Evolutionary conservation across 2,329 filamentous ascomycete species (phyloP), one percentile per base, ranked within the genome.

Genomic region (Xylogone sp.): DNA sequence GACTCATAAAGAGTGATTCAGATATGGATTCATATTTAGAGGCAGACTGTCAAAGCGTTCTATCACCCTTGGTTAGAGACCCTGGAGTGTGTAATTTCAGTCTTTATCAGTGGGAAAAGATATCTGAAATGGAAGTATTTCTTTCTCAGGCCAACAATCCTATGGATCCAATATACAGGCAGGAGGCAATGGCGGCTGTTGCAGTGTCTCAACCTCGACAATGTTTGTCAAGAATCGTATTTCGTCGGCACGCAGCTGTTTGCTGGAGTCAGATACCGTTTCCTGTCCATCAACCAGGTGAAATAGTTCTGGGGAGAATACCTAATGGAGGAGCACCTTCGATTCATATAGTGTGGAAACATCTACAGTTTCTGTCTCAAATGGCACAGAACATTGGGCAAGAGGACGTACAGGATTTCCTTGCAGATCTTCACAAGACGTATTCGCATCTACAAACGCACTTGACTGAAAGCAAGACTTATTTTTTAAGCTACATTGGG

Each of bases 221-320:
- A n/a, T n/a, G 29, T 22, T 45, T 63, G 4, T 54, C 51, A 2
- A 48, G 58, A 2, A 6, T 63, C 22, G 43, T 62, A 20, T 53
- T 51, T 2, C 18, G 53, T 16, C 34, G 54, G 7, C 19, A 61
- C 48, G 50, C 42, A 20, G 29, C 55, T 5, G 39, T 62, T 1
- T 62, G 61, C 24, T 63, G 59, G 59, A 62, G 56, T 21, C 59
- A 62, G 20, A 59, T 53, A 3, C 44, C 55, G n/a, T 63, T 62
- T 46, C 42, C 53, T 2, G 7, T 42, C 22, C 43, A 53, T 16
- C 27, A 56, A 24, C 61, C 59, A 8, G 54, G 52, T 19, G 8
- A 7, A 44, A 49, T 58, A 20, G 46, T 58, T 13, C 39, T 61
- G 3, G 21, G 16, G 20, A 42, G 43, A 1, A 44, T 54, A 8